Evolutionary conservation across 108 stramenopile species (phyloP).

Genomic region (Nannochloropsis salina): DNA sequence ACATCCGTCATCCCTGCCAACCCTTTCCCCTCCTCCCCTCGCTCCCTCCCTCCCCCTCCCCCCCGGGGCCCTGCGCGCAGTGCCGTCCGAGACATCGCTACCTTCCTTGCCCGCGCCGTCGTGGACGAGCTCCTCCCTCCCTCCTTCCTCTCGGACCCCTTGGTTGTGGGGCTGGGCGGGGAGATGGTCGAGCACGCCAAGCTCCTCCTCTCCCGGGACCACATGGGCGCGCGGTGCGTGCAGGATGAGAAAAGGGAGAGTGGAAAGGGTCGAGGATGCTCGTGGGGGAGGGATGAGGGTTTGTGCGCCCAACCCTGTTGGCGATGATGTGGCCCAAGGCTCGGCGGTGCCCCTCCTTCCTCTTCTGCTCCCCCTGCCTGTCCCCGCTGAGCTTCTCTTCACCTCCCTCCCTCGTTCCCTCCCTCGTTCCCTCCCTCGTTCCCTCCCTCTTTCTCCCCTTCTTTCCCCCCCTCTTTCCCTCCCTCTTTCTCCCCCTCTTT

Average conservation of each 20-base stretch:
- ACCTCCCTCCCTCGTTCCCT: neutral
- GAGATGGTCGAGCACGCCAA: conserved; percentile 74
- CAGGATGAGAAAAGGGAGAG: no score
- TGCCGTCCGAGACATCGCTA: conserved; percentile 49
- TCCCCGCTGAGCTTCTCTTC: neutral
- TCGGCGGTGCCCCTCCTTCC: conserved; percentile 42
- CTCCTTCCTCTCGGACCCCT: conserved; percentile 79
- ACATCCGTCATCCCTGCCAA: no score
- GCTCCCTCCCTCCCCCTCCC: neutral
- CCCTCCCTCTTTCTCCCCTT: neutral
- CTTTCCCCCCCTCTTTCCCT: neutral
- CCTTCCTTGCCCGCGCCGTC: conserved; percentile 84
- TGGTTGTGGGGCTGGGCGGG: conserved; percentile 64
- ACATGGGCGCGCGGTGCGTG: neutral
- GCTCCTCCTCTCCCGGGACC: neutral
- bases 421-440: neutral
- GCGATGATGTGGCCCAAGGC: no score
- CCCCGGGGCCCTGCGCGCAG: neutral
- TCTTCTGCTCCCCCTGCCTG: neutral
- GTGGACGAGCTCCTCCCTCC: conserved; percentile 90
- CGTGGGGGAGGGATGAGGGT: no score
- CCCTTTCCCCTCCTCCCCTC: neutral
- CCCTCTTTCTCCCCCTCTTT: neutral
- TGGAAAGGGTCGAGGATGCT: no score
- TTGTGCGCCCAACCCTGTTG: no score